Evolutionary conservation across 2,329 filamentous ascomycete species (phyloP), one percentile per base, ranked within the genome.

Genomic region (Hypoxylon sp.): DNA sequence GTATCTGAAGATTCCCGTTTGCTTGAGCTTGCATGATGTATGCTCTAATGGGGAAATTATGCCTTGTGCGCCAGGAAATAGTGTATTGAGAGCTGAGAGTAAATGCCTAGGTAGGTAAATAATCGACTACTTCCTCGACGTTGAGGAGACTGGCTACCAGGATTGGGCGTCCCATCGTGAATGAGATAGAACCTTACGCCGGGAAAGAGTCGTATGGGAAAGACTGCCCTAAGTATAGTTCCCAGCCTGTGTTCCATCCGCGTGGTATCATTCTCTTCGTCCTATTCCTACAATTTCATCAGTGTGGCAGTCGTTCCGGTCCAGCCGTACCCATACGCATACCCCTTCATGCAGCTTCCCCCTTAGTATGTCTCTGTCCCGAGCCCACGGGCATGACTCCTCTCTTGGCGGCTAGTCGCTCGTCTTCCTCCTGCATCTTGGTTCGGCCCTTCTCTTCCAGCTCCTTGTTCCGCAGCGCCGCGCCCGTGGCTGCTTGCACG

Each of bases 361-460:
- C 59, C 42, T 30, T 64, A 7, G 52, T 59, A 33, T 61, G 60
- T 49, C 67, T 62, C 48, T 57, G 66, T 4, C 36, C 65, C 9
- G 57, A 60, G 4, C 72, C 72, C 2, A 73, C 68, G 8, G 72
- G 71, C 70, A 71, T 68, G 18, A 66, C 40, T 9, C 72, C 72
- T 30, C 70, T 61, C 66, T 73, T 73, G 28, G 66, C 61, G 1
- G 55, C 72, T 4, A 73, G 40, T 1, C 72, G 58, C 54, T 73
- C 67, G 55, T 73, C 72, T 42, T 73, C 72, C 36, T 66, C 65
- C 32, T 68, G 70, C 72, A 73, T 73, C 61, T 71, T 72, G 16
- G 63, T 38, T 11, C 60, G 45, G 11, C 72, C 72, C 58, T 72
- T 65, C 52, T 69, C 64, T 48, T 72, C 54, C 56, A 73, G 51